These are phyloP conservation scores for Colletotrichum godetiae DNA, from an alignment of 2,329 filamentous ascomycete genomes.

Conservation along the genomic window DNA sequence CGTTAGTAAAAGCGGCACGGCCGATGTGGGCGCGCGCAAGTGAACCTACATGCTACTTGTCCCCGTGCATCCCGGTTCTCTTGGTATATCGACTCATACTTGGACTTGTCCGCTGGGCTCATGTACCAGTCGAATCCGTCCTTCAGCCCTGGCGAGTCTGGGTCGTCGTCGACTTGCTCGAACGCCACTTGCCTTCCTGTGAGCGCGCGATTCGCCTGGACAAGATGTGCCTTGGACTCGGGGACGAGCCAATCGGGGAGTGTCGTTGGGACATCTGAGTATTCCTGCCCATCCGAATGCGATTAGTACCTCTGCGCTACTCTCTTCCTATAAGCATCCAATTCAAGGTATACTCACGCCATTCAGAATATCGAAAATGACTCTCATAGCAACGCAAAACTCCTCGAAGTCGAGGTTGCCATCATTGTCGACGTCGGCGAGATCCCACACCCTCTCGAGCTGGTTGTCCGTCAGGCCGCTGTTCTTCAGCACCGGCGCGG, in stretches of 20 bases:
- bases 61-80: constrained; percentile 90
- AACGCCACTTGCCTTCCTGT: constrained; percentile 84
- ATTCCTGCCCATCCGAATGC: constrained; percentile 72
- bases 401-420: constrained; percentile 99
- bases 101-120: constrained; percentile 88
- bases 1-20: not conserved
- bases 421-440: constrained; percentile 97
- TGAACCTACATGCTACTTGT: constrained; percentile 77
- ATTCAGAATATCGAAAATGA: constrained; percentile 98
- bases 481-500: constrained; percentile 72
- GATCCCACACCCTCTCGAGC: constrained; percentile 97
- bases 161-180: constrained; percentile 85
- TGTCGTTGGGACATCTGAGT: constrained; percentile 83
- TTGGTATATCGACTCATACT: constrained; percentile 97
- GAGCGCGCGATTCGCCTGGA: constrained; percentile 84
- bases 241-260: constrained; percentile 97
- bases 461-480: constrained; percentile 75
- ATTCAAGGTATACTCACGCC: constrained; percentile 70
- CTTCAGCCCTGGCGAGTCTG: constrained; percentile 85
- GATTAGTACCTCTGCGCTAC: constrained; percentile 10
- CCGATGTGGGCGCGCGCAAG: not conserved
- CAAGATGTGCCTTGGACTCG: constrained; percentile 91
- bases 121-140: constrained; percentile 99
- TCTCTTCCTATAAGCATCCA: not conserved
- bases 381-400: constrained; percentile 98